A percentile compares a stretch with the other conserved stretches of the same genome.
Evolutionary conservation across 1,284 basidiomycete species (phyloP).

Genomic region (Xerocomus minutiporus): DNA sequence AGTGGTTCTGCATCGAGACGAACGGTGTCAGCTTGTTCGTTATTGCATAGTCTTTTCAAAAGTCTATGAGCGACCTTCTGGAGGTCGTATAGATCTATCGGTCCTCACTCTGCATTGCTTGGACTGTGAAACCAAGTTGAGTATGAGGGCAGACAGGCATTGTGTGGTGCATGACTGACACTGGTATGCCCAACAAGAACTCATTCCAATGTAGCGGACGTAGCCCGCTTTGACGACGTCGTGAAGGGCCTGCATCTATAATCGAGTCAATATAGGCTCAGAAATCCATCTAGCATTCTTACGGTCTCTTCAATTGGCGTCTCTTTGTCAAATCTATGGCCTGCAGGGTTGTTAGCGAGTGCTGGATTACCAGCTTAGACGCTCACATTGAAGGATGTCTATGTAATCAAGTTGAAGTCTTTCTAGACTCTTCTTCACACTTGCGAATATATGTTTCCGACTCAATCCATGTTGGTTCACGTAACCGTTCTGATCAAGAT

Average conservation of each 20-base stretch:
- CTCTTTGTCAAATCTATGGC: slow-evolving; percentile 30
- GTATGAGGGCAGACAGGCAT: not conserved
- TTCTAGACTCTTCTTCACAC: slow-evolving; percentile 61
- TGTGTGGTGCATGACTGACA: slow-evolving; percentile 22
- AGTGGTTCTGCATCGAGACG: slow-evolving; percentile 58
- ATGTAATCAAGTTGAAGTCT: slow-evolving; percentile 69
- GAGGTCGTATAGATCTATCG: not conserved
- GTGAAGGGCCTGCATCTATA: slow-evolving; percentile 52
- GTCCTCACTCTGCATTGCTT: slow-evolving; percentile 35
- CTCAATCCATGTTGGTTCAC: slow-evolving; percentile 55
- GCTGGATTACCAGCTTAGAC: not conserved
- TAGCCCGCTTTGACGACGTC: slow-evolving; percentile 53
- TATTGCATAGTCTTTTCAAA: slow-evolving; percentile 30
- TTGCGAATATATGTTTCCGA: slow-evolving; percentile 69
- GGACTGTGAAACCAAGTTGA: slow-evolving; percentile 22
- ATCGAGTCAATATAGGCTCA: not conserved
- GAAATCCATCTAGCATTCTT: not conserved
- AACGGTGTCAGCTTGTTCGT: slow-evolving; percentile 47
- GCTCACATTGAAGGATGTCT: slow-evolving; percentile 58
- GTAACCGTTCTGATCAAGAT: slow-evolving; percentile 47
- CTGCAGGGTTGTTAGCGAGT: slow-evolving; percentile 8
- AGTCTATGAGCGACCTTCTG: slow-evolving; percentile 1
- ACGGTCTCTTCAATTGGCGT: slow-evolving; percentile 35
- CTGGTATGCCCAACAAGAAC: slow-evolving; percentile 38
- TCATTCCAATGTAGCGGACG: slow-evolving; percentile 58